Evolutionary conservation across 2,329 filamentous ascomycete genomes (phyloP).

Genomic region (Venturia pyrina): DNA sequence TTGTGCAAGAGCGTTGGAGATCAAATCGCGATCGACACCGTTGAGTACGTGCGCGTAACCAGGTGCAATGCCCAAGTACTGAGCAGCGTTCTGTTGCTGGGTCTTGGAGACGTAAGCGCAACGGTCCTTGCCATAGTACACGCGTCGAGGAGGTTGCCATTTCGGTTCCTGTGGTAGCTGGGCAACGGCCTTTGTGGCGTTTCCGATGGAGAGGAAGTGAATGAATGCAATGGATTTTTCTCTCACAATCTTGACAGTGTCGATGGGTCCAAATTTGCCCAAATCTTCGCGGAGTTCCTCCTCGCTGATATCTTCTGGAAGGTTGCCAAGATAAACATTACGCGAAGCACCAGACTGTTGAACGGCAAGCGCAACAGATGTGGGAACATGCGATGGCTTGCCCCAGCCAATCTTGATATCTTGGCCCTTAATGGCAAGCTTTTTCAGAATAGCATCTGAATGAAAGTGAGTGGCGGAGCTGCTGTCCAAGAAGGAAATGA

Average conservation of each 20-base stretch:
- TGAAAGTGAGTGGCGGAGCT: conserved; percentile 98
- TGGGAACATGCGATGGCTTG: conserved; percentile 95
- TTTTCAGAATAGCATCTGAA: conserved; percentile 99
- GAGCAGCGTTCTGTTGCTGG: conserved; percentile 96
- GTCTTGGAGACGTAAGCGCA: conserved; percentile 99
- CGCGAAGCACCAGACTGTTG: conserved; percentile 95
- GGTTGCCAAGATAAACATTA: conserved; percentile 92
- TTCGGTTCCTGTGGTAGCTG: conserved; percentile 93
- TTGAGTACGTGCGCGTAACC: conserved; percentile 95
- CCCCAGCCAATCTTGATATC: conserved; percentile 99
- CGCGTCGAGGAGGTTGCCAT: conserved; percentile 90
- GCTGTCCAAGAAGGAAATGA: conserved; percentile 97
- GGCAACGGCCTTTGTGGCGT: conserved; percentile 95
- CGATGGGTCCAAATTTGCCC: conserved; percentile 91
- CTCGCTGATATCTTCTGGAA: conserved; percentile 81
- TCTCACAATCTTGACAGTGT: conserved; percentile 93
- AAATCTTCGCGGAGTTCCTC: conserved; percentile 91
- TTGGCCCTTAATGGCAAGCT: conserved; percentile 95
- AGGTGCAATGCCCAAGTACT: conserved; percentile 93
- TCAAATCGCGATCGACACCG: conserved; percentile 88
- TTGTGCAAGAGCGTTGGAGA: conserved; percentile 91
- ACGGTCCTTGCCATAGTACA: conserved; percentile 97
- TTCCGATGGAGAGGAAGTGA: conserved; percentile 93
- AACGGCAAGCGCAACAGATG: conserved; percentile 91
- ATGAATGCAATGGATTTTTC: conserved; percentile 98